Evolutionary conservation across 305 asterid species (phyloP).

Genomic region (Fraxinus nigra): DNA sequence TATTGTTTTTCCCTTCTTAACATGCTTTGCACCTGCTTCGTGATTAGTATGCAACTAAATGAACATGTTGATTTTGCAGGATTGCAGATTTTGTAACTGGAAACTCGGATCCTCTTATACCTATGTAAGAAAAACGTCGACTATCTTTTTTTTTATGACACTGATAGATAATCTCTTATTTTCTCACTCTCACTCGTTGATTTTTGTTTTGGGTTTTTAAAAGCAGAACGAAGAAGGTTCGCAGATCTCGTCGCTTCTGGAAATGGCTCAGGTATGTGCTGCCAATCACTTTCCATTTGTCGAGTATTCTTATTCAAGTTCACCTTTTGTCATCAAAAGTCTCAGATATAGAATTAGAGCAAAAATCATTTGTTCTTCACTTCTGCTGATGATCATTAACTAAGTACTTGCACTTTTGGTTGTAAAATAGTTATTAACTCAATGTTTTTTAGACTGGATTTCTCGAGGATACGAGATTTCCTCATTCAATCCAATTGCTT

Average conservation of each 20-base stretch:
- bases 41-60: not conserved
- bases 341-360: not conserved
- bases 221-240: constrained; percentile 54
- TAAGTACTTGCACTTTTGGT: not conserved
- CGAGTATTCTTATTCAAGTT: not conserved
- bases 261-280: constrained; percentile 76
- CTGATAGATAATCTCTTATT: constrained; percentile 11
- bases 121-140: constrained; percentile 51
- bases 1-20: not conserved
- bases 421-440: not conserved
- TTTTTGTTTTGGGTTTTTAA: not conserved
- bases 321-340: not conserved
- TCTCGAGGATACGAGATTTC: not conserved
- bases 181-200: not conserved
- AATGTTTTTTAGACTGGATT: not conserved
- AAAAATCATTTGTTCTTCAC: not conserved
- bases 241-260: constrained; percentile 67
- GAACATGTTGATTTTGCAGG: constrained; percentile 42
- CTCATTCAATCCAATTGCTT: not conserved
- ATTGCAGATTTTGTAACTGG: constrained; percentile 58
- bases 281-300: not conserved
- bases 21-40: not conserved
- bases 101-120: constrained; percentile 74
- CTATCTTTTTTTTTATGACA: not conserved
- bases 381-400: not conserved